These are phyloP conservation scores for Aspergillus affinis DNA, from an alignment of 495 filamentous ascomycete genomes.

Conservation along the genomic window DNA sequence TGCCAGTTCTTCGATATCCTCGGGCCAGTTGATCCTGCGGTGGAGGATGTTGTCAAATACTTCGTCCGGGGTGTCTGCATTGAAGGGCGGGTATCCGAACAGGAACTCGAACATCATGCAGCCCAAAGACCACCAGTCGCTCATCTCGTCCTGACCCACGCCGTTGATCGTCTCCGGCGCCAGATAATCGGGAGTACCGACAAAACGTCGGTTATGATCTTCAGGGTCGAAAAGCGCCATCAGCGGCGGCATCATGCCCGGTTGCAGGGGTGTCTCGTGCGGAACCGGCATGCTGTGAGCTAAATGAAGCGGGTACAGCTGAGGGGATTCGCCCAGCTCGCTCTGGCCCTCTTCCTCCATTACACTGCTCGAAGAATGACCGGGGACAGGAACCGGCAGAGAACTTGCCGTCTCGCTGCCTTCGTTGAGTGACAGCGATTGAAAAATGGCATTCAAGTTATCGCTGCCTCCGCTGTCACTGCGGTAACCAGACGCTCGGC, in stretches of 20 bases:
- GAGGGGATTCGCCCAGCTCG: conserved; percentile 68
- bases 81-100: conserved; percentile 90
- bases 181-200: conserved; percentile 95
- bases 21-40: conserved; percentile 86
- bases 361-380: conserved; percentile 39
- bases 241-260: conserved; percentile 84
- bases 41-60: conserved; percentile 96
- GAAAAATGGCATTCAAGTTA: conserved; percentile 77
- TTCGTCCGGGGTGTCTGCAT: conserved; percentile 83
- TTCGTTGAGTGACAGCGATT: conserved; percentile 79
- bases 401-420: conserved; percentile 27
- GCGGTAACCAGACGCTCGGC: conserved; percentile 80
- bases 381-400: conserved; percentile 32
- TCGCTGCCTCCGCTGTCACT: conserved; percentile 93
- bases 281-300: conserved; percentile 53
- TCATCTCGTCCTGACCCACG: conserved; percentile 91
- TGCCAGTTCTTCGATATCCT: conserved; percentile 65
- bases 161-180: conserved; percentile 97
- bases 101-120: conserved; percentile 98
- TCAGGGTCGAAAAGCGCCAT: conserved; percentile 97
- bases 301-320: conserved; percentile 61
- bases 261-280: conserved; percentile 64
- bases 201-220: conserved; percentile 89
- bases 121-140: conserved; percentile 99
- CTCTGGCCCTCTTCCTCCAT: conserved; percentile 72